Conservation (phyloP, 352 stramenopile genomes). For the Phytophthora aleatoria region DNA sequence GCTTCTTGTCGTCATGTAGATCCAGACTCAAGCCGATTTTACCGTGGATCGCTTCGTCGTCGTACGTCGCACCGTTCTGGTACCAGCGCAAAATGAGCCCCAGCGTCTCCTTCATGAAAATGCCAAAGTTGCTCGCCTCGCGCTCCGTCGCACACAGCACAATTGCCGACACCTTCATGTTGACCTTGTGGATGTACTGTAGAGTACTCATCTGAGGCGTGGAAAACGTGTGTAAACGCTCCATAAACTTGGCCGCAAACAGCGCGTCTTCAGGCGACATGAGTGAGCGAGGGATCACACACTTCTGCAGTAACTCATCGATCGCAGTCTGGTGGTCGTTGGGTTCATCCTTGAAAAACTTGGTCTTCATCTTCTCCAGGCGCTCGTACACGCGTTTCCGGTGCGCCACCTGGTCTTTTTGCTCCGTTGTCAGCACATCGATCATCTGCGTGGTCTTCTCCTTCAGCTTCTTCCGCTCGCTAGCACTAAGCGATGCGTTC, state of each 20-base stretch:
- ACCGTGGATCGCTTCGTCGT: conserved; percentile 75
- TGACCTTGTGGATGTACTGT: conserved; percentile 85
- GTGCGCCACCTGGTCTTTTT: conserved; percentile 86
- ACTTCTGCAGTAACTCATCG: conserved; percentile 79
- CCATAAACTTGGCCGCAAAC: conserved; percentile 87
- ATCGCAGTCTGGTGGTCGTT: conserved; percentile 56
- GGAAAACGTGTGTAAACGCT: conserved; percentile 74
- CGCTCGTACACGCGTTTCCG: conserved; percentile 85
- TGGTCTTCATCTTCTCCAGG: conserved; percentile 70
- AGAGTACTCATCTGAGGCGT: conserved; percentile 76
- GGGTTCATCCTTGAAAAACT: conserved; percentile 58
- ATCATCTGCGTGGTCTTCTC: conserved; percentile 81
- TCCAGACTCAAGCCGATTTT: conserved; percentile 80
- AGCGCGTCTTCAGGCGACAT: conserved; percentile 86
- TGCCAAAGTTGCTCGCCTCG: conserved; percentile 85
- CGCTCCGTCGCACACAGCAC: conserved; percentile 85
- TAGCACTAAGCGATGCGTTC: conserved; percentile 42
- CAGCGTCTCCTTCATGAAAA: conserved; percentile 87
- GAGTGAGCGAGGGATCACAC: conserved; percentile 75
- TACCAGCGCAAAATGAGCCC: conserved; percentile 76
- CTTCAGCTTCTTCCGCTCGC: conserved; percentile 83
- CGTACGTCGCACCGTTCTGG: conserved; percentile 76
- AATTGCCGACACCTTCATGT: conserved; percentile 75
- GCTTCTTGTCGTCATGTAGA: conserved; percentile 62
- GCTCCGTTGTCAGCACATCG: conserved; percentile 82